Evolutionary conservation across 106 monocot species (phyloP), one percentile per base, ranked within the genome.

Genomic region (Iris macrosiphon): DNA sequence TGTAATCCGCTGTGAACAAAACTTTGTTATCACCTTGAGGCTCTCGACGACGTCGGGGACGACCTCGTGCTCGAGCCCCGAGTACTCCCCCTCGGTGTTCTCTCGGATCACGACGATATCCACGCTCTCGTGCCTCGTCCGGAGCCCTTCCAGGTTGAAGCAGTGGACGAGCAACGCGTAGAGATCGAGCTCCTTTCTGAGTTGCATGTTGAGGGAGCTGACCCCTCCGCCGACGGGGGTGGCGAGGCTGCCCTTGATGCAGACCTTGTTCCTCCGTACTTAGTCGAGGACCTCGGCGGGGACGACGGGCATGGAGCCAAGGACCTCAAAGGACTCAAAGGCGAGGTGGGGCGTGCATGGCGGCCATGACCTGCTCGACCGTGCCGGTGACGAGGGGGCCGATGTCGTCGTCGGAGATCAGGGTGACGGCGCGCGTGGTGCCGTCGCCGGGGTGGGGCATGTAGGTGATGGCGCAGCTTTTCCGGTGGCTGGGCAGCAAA

Each of bases 31-130:
- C n/a, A 72, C 77, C 77, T 77, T 77, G 29, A 77, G 66, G 55
- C 65, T 77, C 55, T 77, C 77, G 0, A 77, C 77, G 40, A 77
- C 77, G 9, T 71, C 77, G 3, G 77, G 77, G 21, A 77, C 77
- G 18, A 77, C 77, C 65, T 77, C 77, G 48, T 77, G 77, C 77
- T 77, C 77, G 20, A 77, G 61, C 31, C 77, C 77, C 31, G 77
- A 59, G 56, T 77, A 77, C 49, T 77, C 77, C 19, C 77, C 77
- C 47, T 77, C 77, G 13, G 77, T 77, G 31, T 77, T 77, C 66
- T 77, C 77, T 40, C 71, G 60, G 43, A 77, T 72, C 30, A 77
- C 77, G 13, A 77, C 77, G 26, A 77, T 77, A 41, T 77, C 71
- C n/a, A 77, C 77, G 41, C 61, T 66, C 54, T 71, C 65, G 35